Base-by-base conservation (phyloP, 352 stramenopile species). In the Phytophthora citricola region DNA sequence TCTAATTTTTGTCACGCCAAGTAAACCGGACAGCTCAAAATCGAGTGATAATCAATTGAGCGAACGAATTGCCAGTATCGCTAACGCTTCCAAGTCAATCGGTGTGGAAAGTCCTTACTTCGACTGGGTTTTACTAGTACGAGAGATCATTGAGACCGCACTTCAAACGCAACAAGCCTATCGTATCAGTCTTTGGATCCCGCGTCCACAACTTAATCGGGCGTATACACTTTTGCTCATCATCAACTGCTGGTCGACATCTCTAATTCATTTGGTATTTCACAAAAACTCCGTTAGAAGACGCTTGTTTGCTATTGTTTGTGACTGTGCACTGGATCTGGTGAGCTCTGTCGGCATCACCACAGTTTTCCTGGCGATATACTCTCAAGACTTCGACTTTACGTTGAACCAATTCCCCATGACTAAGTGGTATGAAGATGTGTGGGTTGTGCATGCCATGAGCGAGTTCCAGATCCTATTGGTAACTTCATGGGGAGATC, bases 381-480 rank as follows among this genome's bases (percentile, higher is more conserved):
- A 79, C 27, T 46, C 15, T 0, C 3, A 43, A 0, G 55, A 74
- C 1, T 70, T 64, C 15, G 57, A 70, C 8, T 36, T 51, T 2
- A 27, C 51, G 4, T 4, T 22, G 1, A 29, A 34, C 7, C 34
- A 20, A 9, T 57, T 57, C 29, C 32, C 49, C 9, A 5, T 34
- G 2, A 5, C 1, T 8, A 46, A 34, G 11, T 46, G 49, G 49
- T 57, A 57, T 24, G 32, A 57, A 31, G 68, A 76, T 8, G 22
- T 47, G 0, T 76, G 62, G 61, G 9, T 62, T 1, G 38, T 69
- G 3, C 46, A 75, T 22, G 43, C 47, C 1, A 67, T 69, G 11
- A 73, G 62, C 38, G 71, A 79, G 45, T 73, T 70, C 20, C 58
- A 77, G 7, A 41, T 85, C 11, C 31, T 82, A 4, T 27, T 87